These are phyloP conservation scores for Rhododendron ferrugineum DNA, from an alignment of 148 eudicot species.

Conservation along the genomic window DNA sequence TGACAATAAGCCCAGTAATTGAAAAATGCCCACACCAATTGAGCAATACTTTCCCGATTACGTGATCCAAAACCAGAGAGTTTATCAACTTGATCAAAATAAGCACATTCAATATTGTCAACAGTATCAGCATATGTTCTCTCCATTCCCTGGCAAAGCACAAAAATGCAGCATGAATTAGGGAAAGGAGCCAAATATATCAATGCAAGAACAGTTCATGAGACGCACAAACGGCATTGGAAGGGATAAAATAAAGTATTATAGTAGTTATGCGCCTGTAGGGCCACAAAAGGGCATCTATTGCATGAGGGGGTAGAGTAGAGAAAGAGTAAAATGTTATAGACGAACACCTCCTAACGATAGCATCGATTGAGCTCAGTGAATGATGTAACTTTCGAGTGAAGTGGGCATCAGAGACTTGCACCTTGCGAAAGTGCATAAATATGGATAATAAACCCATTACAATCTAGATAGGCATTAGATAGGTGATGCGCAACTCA, in stretches of 20 bases:
- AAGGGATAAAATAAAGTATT: not conserved
- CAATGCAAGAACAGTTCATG: not conserved
- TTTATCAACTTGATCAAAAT: constrained; percentile 77
- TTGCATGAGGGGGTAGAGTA: not conserved
- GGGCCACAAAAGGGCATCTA: not conserved
- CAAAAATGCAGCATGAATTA: not conserved
- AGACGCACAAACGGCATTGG: not conserved
- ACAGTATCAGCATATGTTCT: constrained; percentile 55
- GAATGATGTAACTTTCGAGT: not conserved
- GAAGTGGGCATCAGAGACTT: not conserved
- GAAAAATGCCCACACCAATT: constrained; percentile 85
- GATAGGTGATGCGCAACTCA: not conserved
- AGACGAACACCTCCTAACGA: not conserved
- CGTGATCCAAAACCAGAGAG: constrained; percentile 64
- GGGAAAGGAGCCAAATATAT: not conserved
- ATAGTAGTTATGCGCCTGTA: not conserved
- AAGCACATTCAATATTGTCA: constrained; percentile 60
- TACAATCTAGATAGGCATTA: not conserved
- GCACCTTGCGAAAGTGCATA: not conserved
- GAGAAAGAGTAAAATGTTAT: not conserved
- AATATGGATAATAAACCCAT: not conserved
- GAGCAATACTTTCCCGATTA: constrained; percentile 67
- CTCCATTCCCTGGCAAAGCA: constrained; percentile 60
- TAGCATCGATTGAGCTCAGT: not conserved
- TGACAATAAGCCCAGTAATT: constrained; percentile 93